Base-by-base conservation (phyloP, 768 basidiomycete species). In the Peribolospora kevripleyi region DNA sequence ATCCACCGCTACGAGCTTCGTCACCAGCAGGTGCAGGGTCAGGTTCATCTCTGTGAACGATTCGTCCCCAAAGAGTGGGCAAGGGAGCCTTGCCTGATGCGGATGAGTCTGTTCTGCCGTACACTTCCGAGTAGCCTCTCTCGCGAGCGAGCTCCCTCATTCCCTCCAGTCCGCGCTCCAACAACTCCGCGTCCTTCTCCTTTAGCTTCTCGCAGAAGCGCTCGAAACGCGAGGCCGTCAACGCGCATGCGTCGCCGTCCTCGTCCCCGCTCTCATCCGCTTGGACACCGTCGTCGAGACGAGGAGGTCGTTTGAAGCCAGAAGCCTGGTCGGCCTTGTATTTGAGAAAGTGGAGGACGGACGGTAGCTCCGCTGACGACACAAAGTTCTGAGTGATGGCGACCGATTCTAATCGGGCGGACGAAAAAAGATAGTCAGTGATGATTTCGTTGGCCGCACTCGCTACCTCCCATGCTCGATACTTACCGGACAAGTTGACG, bases 301-400 rank as follows among this genome's bases (percentile, higher is more conserved):
- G 36, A 39, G 55, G 50, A 25, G 51, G 50, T 6, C 54, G 42
- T 54, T 60, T 60, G 51, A 65, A 65, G 36, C 64, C 64, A 4
- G 62, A 63, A 5, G 64, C 55, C 43, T 65, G 64, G 25, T 61
- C 61, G 25, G 61, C 51, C 42, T 54, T 55, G 56, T 60, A 50
- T 36, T 56, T 46, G 55, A 65, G 60, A 54, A 65, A 65, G 43
- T 48, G 51, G 5, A 65, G 57, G 46, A 64, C 62, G 42, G 46
- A 52, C n/a, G 54, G 54, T 8, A 65, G 56, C 54, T 64, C 63
- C 46, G 49, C 45, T 11, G 42, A 48, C 5, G 63, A 63, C 9
- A 65, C 64, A 46, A 60, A 65, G 58, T 65, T 65, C 51, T 65
- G 65, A 7, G 65, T 65, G 25, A 65, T 62, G 9, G 65, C 65